phyloP scores from a whole-genome alignment of 1,139 yeast genomes.

The Blastobotrys elegans region DNA sequence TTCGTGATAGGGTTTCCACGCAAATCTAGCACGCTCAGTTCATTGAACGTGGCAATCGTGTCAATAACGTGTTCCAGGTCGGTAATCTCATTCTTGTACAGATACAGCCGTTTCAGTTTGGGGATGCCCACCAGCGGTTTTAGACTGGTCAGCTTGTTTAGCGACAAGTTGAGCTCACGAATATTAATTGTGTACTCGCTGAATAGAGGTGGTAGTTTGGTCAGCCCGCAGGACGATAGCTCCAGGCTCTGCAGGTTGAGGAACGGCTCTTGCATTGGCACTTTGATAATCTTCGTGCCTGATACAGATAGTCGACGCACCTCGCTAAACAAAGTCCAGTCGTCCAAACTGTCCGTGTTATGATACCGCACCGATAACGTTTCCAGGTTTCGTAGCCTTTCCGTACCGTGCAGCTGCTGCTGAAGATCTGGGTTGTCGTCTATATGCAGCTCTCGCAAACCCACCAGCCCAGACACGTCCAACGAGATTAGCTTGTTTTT shows the following conservation, averaged over 20 bases:
- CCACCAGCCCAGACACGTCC: conserved; percentile 17
- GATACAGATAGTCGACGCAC: conserved; percentile 27
- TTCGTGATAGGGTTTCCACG: conserved; percentile 32
- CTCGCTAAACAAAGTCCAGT: conserved; percentile 22
- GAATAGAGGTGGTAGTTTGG: conserved; percentile 28
- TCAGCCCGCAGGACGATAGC: conserved; percentile 28
- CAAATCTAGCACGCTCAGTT: conserved; percentile 29
- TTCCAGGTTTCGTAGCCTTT: conserved; percentile 15
- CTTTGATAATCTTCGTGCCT: conserved; percentile 20
- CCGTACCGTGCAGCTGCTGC: conserved; percentile 15
- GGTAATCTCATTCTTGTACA: conserved; percentile 28
- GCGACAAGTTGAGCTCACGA: conserved; percentile 33
- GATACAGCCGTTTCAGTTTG: conserved; percentile 28
- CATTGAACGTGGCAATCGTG: conserved; percentile 23
- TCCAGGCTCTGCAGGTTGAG: conserved; percentile 33
- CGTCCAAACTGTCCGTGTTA: neutral
- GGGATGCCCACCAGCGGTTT: conserved; percentile 28
- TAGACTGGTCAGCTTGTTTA: conserved; percentile 29
- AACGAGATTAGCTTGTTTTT: conserved; percentile 17
- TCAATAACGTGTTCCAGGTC: conserved; percentile 23
- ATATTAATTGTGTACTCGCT: conserved; percentile 27
- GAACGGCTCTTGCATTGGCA: conserved; percentile 28
- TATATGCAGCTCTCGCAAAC: conserved; percentile 18
- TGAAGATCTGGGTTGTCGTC: conserved; percentile 17
- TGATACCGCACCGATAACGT: conserved; percentile 10